A percentile compares a stretch with the other conserved stretches of the same genome.
Conservation (phyloP, 2,329 filamentous ascomycete genomes). For the Paracoccidioides brasiliensis region DNA sequence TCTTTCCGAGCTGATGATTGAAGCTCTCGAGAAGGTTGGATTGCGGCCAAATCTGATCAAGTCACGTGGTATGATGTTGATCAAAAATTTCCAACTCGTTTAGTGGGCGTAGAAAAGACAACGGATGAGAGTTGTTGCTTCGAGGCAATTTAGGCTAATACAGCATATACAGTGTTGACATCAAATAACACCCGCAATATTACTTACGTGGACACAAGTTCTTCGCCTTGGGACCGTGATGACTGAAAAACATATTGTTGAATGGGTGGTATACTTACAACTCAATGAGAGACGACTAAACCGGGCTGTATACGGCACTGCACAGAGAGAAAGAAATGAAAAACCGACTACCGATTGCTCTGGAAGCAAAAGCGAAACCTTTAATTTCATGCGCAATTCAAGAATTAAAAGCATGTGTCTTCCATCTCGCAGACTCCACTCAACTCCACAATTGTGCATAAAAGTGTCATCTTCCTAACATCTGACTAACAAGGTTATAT, state of each 20-base stretch:
- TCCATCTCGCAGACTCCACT: too few relatives aligned
- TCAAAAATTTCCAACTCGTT: not conserved
- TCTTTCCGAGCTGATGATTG: not conserved
- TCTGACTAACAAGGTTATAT: not conserved
- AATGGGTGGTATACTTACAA: not conserved
- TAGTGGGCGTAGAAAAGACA: not conserved
- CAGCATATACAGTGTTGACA: too few relatives aligned
- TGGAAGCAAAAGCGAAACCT: too few relatives aligned
- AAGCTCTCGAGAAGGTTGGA: not conserved
- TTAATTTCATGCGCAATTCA: too few relatives aligned
- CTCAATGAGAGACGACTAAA: not conserved
- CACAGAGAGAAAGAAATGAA: not conserved
- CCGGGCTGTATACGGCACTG: not conserved
- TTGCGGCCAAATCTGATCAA: not conserved
- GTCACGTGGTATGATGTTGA: constrained; percentile 3
- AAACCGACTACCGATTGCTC: too few relatives aligned
- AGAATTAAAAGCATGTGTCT: too few relatives aligned
- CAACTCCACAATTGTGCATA: too few relatives aligned
- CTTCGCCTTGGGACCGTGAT: not conserved
- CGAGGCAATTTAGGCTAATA: too few relatives aligned
- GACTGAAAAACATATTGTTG: too few relatives aligned
- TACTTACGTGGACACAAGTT: too few relatives aligned
- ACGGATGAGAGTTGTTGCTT: too few relatives aligned
- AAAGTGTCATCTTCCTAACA: not conserved
- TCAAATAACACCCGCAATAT: too few relatives aligned